Conservation (phyloP, 2,329 filamentous ascomycete genomes). For the Acrocalymma vagum region DNA sequence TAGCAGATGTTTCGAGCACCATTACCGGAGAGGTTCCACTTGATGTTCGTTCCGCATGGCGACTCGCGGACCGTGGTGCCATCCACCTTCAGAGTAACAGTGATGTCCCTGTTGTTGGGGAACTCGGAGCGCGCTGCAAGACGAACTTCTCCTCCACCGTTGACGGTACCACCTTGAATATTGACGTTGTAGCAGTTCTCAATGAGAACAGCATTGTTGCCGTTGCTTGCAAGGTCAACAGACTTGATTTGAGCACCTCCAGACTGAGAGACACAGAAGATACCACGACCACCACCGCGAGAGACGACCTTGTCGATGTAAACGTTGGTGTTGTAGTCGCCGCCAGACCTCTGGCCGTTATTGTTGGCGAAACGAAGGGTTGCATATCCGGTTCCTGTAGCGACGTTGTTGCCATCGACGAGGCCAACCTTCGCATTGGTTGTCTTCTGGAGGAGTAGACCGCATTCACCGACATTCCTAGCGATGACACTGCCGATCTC, state of each 20-base stretch:
- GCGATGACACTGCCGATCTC: conserved; percentile 63
- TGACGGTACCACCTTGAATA: conserved; percentile 61
- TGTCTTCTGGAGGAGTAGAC: conserved; percentile 63
- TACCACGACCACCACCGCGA: conserved; percentile 64
- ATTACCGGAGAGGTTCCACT: conserved; percentile 59
- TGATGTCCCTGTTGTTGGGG: conserved; percentile 61
- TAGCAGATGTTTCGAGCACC: conserved; percentile 38
- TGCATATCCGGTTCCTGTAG: conserved; percentile 61
- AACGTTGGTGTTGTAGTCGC: conserved; percentile 62
- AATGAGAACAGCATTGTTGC: conserved; percentile 65
- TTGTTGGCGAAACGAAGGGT: conserved; percentile 67
- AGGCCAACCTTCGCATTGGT: conserved; percentile 62
- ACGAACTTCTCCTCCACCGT: conserved; percentile 65
- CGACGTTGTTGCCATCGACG: conserved; percentile 66
- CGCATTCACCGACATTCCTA: conserved; percentile 63
- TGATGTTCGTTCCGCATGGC: conserved; percentile 64
- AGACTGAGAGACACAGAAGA: conserved; percentile 67
- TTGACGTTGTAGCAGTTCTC: conserved; percentile 68
- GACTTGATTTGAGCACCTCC: conserved; percentile 61
- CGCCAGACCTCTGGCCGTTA: conserved; percentile 60
- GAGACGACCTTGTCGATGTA: conserved; percentile 63
- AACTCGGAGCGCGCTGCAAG: conserved; percentile 64
- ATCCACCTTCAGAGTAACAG: conserved; percentile 60
- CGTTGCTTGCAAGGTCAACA: conserved; percentile 62
- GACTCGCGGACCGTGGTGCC: conserved; percentile 61